Evolutionary conservation across 805 yeast species (phyloP), one percentile per base, ranked within the genome.

Genomic region (Candida nonsorbophila): DNA sequence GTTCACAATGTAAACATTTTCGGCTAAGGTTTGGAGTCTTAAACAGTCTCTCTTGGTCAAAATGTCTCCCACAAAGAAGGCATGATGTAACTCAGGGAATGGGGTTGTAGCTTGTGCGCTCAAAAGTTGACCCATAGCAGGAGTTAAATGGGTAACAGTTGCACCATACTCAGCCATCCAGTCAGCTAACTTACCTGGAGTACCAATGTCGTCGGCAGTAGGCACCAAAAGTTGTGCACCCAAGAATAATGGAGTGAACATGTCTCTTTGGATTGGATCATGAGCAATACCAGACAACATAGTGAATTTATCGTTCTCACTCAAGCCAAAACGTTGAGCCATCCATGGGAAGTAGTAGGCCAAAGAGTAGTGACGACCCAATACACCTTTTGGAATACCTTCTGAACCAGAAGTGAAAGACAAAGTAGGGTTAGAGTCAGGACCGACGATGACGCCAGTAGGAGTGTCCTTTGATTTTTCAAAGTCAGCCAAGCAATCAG

Each of bases 291-390:
- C 99, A 6, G 95, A 84, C 37, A 92, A 72, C 99, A 92, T 92
- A 13, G 99, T 92, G 66, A 92, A 92, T 49, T 69, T 82, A 57
- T 94, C 98, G 20, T 77, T 71, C 31, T 73, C 81, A 23, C 83
- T 71, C 22, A 92, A 71, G 19, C 79, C 76, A 49, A 92, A 92
- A 25, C 80, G 74, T 55, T 84, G 59, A 12, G 97, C 70, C 99
- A 92, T 92, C 99, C 99, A 92, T 20, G 95, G 95, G 74, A 92
- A 92, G 62, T 92, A 92, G 65, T 92, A 92, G 2, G 98, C 95
- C 37, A 92, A 67, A 1, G 97, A 90, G 60, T 79, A 94, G 52
- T 92, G 99, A 62, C 99, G 84, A 29, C 99, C 99, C 36, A 87
- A 71, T 14, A 92, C 99, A 67, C 99, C 99, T 62, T 92, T 92